Evolutionary conservation across 305 asterid species (phyloP), one percentile per base, ranked within the genome.

Genomic region (Ajuga reptans): DNA sequence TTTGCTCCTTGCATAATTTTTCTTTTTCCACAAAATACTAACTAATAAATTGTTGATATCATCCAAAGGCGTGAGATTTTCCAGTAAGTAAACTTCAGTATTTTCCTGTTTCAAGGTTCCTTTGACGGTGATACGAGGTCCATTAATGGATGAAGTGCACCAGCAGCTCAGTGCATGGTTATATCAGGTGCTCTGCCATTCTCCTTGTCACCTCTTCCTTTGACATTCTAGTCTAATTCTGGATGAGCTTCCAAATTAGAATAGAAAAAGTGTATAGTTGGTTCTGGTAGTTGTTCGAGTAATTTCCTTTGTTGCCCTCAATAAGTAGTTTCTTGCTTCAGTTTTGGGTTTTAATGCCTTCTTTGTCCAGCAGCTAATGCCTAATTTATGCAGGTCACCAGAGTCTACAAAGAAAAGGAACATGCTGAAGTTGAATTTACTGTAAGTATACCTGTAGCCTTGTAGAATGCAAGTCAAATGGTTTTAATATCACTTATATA

Each of bases 391-490:
- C 84, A 89, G 94, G 84, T 85, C 71, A 85, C 87, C 27, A 83
- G 96, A 81, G 87, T 89, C 71, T 87, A 84, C 85, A 89, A 85
- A 82, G 90, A 76, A 50, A 85, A 81, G 85, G 96, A 89, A 70
- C 85, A 89, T 74, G 90, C 86, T 74, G 96, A 89, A 79, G 74
- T 89, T 73, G 96, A 89, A 83, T 89, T 85, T 77, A 76, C 77
- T 69, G 96, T 89, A 83, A 82, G 90, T 79, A 71, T 49, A 10
- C 57, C 54, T 71, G 12, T 71, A 41, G 59, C 64, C 57, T 42
- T 46, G 66, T 34, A 18, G 36, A 51, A 62, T 53, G 49, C 45
- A 41, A 21, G 55, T 50, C 17, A 36, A 46, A 73, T 62, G 37
- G 43, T 66, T 70, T 75, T 41, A 45, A 65, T 69, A 31, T 58